Conservation (phyloP, 805 yeast genomes). For the Blastobotrys robertii region DNA sequence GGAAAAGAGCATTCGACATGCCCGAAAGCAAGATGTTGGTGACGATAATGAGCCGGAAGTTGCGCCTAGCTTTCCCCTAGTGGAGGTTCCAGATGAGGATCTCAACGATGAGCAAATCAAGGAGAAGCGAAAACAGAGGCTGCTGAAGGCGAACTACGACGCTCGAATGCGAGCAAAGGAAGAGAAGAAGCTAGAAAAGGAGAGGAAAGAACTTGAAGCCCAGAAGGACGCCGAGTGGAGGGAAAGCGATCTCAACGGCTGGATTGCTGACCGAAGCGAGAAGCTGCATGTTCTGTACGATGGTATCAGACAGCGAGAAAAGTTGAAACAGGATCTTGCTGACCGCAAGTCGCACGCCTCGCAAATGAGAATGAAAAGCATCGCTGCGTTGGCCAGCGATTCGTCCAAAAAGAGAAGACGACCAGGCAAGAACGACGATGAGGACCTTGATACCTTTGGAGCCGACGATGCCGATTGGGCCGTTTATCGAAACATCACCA, state of each 20-base stretch:
- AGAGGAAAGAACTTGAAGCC: slow-evolving; percentile 49
- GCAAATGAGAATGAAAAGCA: slow-evolving; percentile 83
- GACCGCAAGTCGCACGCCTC: slow-evolving; percentile 89
- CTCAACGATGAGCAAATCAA: slow-evolving; percentile 69
- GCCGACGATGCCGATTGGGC: slow-evolving; percentile 96
- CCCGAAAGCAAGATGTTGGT: slow-evolving; percentile 55
- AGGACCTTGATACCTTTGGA: slow-evolving; percentile 89
- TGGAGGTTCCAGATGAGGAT: slow-evolving; percentile 78
- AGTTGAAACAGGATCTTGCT: slow-evolving; percentile 64
- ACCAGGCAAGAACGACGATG: slow-evolving; percentile 47
- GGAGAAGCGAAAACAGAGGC: slow-evolving; percentile 76
- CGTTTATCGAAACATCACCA: slow-evolving; percentile 73
- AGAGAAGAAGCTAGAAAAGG: slow-evolving; percentile 60
- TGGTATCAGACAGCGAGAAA: slow-evolving; percentile 53
- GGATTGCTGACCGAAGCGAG: slow-evolving; percentile 66
- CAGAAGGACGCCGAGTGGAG: slow-evolving; percentile 72
- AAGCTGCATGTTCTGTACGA: slow-evolving; percentile 52
- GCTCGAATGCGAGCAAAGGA: slow-evolving; percentile 76
- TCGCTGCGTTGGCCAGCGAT: slow-evolving; percentile 78
- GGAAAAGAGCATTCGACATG: slow-evolving; percentile 59
- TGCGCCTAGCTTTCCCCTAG: slow-evolving; percentile 58
- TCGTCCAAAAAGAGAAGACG: slow-evolving; percentile 21
- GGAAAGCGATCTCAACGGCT: slow-evolving; percentile 55
- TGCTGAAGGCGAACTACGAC: slow-evolving; percentile 78
- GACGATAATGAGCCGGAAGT: slow-evolving; percentile 40